A percentile compares a stretch with the other conserved stretches of the same genome.
These are phyloP conservation scores for Ganoderma lucidum DNA, from an alignment of 1,284 basidiomycete genomes.

Conservation along the genomic window DNA sequence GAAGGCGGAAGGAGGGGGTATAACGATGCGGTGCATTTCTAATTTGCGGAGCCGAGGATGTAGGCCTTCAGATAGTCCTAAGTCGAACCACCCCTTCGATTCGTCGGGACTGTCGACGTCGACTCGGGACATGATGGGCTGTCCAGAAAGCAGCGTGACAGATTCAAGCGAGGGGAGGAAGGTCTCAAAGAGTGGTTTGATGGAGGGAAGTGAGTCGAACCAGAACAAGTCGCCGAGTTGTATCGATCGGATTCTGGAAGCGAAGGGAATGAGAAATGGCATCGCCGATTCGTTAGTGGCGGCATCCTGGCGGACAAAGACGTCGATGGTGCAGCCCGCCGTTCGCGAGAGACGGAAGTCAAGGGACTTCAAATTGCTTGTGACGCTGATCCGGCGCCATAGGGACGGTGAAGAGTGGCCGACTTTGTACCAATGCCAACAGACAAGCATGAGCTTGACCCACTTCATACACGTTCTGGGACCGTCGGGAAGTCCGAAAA, in stretches of 20 bases:
- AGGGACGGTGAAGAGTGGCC: background rate
- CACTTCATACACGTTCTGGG: background rate
- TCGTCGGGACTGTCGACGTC: background rate
- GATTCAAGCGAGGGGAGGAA: background rate
- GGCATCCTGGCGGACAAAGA: background rate
- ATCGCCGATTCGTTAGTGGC: background rate
- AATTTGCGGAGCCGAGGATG: background rate
- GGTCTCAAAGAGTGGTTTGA: background rate
- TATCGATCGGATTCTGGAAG: background rate
- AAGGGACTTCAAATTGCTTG: background rate
- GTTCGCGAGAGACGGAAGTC: background rate
- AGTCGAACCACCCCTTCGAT: background rate
- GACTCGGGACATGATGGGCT: background rate
- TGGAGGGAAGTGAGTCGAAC: background rate
- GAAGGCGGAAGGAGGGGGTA: background rate
- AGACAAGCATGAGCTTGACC: constrained; percentile 2
- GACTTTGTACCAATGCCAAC: background rate
- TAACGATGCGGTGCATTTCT: background rate
- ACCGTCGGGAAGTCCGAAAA: no score
- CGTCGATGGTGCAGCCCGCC: background rate
- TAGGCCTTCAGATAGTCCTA: background rate
- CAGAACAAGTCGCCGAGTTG: background rate
- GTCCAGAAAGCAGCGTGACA: background rate
- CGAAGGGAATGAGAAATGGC: background rate
- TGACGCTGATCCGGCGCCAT: constrained; percentile 7